Percentiles rank a stretch among this genome's conserved stretches.
phyloP scores from a whole-genome alignment of 2,329 filamentous ascomycete genomes.

The Aspergillus carbonarius region DNA sequence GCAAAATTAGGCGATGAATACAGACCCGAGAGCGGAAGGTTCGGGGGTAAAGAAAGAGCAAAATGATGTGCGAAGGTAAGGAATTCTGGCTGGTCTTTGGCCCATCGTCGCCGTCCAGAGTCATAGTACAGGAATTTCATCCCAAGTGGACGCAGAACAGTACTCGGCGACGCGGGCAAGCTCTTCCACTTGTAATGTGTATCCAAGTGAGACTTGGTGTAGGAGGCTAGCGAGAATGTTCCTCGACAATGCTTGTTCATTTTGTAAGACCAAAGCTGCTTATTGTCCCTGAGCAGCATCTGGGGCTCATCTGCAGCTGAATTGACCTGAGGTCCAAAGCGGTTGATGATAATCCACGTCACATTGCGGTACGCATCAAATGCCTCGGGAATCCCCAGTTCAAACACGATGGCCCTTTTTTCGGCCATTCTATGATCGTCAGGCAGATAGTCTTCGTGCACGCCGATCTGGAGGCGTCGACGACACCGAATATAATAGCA shows the following conservation, averaged over 20 bases:
- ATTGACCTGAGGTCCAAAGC: slow-evolving; percentile 28
- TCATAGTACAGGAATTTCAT: slow-evolving; percentile 53
- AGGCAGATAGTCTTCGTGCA: slow-evolving; percentile 55
- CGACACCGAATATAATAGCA: slow-evolving; percentile 42
- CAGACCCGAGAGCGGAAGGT: slow-evolving; percentile 38
- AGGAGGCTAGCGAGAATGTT: slow-evolving; percentile 44
- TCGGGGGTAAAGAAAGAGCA: slow-evolving; percentile 35
- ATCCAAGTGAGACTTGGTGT: slow-evolving; percentile 46
- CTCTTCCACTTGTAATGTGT: slow-evolving; percentile 50
- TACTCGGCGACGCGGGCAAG: slow-evolving; percentile 44
- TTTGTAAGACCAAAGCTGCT: slow-evolving; percentile 29
- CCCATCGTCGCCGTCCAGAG: slow-evolving; percentile 38
- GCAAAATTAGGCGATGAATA: slow-evolving; percentile 28
- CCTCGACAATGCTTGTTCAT: slow-evolving; percentile 1
- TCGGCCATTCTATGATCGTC: slow-evolving; percentile 14
- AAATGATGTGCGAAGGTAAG: slow-evolving; percentile 51
- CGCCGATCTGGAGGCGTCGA: slow-evolving; percentile 44
- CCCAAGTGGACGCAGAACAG: slow-evolving; percentile 50
- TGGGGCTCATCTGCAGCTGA: slow-evolving; percentile 17
- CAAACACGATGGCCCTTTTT: slow-evolving; percentile 53
- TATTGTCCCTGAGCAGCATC: slow-evolving; percentile 34
- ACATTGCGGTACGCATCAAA: slow-evolving; percentile 53
- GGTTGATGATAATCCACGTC: slow-evolving; percentile 51
- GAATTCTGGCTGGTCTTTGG: slow-evolving; percentile 23
- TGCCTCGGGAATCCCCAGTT: slow-evolving; percentile 48